Evolutionary conservation across 2,329 filamentous ascomycete species (phyloP).

Genomic region (Tolypocladium pustulatum): DNA sequence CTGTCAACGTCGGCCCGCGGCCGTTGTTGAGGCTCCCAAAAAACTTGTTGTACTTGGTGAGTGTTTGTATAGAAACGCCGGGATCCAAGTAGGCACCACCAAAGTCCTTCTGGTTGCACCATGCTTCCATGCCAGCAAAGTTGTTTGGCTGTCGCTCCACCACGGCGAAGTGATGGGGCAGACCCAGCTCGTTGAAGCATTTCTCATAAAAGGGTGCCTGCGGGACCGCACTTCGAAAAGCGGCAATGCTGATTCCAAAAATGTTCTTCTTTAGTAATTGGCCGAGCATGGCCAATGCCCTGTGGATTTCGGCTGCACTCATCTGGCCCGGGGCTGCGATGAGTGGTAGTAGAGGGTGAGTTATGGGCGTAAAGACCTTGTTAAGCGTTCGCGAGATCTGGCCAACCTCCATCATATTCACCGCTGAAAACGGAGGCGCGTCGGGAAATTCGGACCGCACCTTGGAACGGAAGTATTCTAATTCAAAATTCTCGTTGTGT

Average conservation of each 20-base stretch:
- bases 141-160: conserved; percentile 60
- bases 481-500: conserved; percentile 79
- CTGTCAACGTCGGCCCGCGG: conserved; percentile 50
- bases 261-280: conserved; percentile 71
- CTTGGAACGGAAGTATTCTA: conserved; percentile 77
- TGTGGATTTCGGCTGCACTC: conserved; percentile 77
- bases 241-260: conserved; percentile 66
- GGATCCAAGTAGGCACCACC: conserved; percentile 76
- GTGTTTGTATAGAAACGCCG: conserved; percentile 49
- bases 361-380: conserved; percentile 80
- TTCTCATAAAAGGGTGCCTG: conserved; percentile 82
- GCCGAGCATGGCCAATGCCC: conserved; percentile 65
- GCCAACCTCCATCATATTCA: conserved; percentile 82
- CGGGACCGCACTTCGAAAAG: conserved; percentile 51
- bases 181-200: conserved; percentile 69
- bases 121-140: conserved; percentile 56
- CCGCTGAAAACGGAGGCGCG: conserved; percentile 64
- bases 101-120: conserved; percentile 64
- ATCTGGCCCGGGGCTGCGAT: conserved; percentile 80
- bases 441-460: conserved; percentile 60
- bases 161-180: conserved; percentile 71
- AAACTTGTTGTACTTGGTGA: conserved; percentile 45
- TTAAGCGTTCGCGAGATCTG: conserved; percentile 78
- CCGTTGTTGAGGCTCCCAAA: conserved; percentile 40
- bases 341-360: conserved; percentile 71